Evolutionary conservation across 2,329 filamentous ascomycete species (phyloP).

Genomic region (Fulvia fulva): DNA sequence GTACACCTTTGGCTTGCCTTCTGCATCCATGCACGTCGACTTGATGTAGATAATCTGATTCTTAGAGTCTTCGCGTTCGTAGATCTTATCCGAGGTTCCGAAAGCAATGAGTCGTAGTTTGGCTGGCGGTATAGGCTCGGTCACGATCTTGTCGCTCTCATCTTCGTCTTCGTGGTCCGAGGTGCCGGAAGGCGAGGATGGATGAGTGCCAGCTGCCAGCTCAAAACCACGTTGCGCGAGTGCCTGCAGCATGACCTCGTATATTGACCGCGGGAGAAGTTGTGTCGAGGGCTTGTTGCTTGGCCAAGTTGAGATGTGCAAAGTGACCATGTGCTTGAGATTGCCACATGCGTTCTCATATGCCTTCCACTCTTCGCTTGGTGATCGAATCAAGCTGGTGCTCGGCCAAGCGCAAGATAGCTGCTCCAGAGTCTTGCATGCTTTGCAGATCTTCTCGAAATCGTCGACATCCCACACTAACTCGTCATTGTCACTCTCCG

Average conservation of each 20-base stretch:
- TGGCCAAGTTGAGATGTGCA: conserved; percentile 50
- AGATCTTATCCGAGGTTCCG: conserved; percentile 45
- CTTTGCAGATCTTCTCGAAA: conserved; percentile 45
- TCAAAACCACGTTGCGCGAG: conserved; percentile 28
- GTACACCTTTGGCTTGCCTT: conserved; percentile 39
- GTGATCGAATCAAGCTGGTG: conserved; percentile 42
- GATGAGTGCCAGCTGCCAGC: conserved; percentile 15
- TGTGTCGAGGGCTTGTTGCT: conserved; percentile 39
- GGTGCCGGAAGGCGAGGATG: background rate
- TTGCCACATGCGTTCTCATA: conserved; percentile 34
- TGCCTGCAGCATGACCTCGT: conserved; percentile 41
- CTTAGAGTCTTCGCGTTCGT: conserved; percentile 45
- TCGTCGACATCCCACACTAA: conserved; percentile 42
- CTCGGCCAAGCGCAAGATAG: conserved; percentile 46
- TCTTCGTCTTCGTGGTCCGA: conserved; percentile 9
- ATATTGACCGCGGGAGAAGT: conserved; percentile 41
- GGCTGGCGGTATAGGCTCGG: conserved; percentile 7
- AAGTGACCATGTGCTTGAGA: conserved; percentile 40
- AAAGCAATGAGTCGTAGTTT: conserved; percentile 46
- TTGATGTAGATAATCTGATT: conserved; percentile 47
- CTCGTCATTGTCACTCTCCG: conserved; percentile 38
- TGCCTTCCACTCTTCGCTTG: conserved; percentile 41
- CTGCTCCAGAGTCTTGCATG: conserved; percentile 43
- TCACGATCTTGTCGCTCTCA: background rate
- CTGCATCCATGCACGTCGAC: conserved; percentile 40